These are phyloP conservation scores for Oligophagozyma castellii DNA, from an alignment of 1,139 yeast genomes.

Conservation along the genomic window DNA sequence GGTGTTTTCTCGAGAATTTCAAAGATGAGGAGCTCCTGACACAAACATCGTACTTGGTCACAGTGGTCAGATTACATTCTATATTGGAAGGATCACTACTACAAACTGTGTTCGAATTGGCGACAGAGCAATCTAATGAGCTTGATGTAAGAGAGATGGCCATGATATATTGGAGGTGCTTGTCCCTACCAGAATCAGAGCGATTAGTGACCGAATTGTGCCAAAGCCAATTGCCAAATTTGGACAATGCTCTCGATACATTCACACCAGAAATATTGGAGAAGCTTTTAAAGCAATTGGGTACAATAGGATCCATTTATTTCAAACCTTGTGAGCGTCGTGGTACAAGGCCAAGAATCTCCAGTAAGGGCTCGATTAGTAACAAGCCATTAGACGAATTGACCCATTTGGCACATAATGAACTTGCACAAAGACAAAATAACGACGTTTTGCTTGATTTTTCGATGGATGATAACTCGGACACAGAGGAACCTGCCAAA, in stretches of 20 bases:
- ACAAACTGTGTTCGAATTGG: constrained; percentile 60
- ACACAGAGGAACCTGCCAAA: constrained; percentile 15
- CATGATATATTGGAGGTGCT: constrained; percentile 83
- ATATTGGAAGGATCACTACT: constrained; percentile 34
- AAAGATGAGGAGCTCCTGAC: constrained; percentile 60
- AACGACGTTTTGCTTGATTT: constrained; percentile 80
- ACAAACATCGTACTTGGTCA: constrained; percentile 63
- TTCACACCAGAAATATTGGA: constrained; percentile 59
- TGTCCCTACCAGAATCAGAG: constrained; percentile 41
- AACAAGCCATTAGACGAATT: constrained; percentile 60
- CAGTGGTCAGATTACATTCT: constrained; percentile 58
- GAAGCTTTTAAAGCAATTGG: constrained; percentile 58
- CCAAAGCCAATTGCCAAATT: constrained; percentile 47
- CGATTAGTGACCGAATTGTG: constrained; percentile 17
- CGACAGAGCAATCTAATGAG: constrained; percentile 72
- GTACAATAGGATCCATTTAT: constrained; percentile 80
- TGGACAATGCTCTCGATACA: constrained; percentile 55
- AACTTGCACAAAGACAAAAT: constrained; percentile 48
- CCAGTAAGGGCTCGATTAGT: constrained; percentile 25
- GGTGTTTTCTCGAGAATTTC: constrained; percentile 46
- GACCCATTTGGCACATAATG: constrained; percentile 63
- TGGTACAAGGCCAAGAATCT: constrained; percentile 19
- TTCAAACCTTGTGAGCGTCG: constrained; percentile 63
- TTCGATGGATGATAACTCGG: constrained; percentile 30
- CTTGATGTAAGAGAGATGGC: constrained; percentile 94